Percentiles rank a stretch among this genome's conserved stretches.
Conservation (phyloP, 768 basidiomycete genomes). For the Suillus cothurnatus region DNA sequence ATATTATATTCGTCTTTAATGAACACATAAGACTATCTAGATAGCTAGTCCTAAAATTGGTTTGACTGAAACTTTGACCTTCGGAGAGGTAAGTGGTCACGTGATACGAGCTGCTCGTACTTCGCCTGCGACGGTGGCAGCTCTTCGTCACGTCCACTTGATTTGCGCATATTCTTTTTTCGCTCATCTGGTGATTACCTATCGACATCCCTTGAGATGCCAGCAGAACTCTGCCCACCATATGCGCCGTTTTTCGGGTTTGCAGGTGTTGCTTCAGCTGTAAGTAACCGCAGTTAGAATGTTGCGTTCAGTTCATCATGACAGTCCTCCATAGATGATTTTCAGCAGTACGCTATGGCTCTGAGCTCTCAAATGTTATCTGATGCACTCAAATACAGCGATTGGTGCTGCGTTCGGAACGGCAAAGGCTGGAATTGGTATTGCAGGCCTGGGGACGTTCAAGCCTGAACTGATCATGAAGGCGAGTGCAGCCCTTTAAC, state of each 20-base stretch:
- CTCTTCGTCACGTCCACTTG: neutral
- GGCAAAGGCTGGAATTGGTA: conserved; percentile 95
- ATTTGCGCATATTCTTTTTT: neutral
- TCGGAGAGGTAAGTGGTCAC: neutral
- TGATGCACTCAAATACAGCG: conserved; percentile 48
- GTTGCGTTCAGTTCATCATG: conserved; percentile 3
- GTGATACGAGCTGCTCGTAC: neutral
- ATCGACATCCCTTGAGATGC: conserved; percentile 40
- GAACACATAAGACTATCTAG: neutral
- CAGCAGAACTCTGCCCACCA: conserved; percentile 70
- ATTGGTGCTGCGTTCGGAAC: conserved; percentile 96
- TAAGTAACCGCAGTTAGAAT: conserved; percentile 41
- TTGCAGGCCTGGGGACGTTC: conserved; percentile 92
- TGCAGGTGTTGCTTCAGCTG: conserved; percentile 92
- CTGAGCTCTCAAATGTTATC: conserved; percentile 8
- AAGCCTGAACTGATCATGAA: conserved; percentile 99
- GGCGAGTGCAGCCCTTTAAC: conserved; percentile 41
- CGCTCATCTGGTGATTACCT: neutral
- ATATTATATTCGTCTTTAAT: conserved; percentile 8
- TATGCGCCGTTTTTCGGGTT: conserved; percentile 99
- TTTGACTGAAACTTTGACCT: neutral
- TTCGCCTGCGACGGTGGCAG: conserved; percentile 9
- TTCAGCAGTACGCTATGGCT: conserved; percentile 76
- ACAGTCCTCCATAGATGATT: conserved; percentile 70
- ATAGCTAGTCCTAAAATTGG: neutral